Evolutionary conservation across 2,329 filamentous ascomycete species (phyloP), one percentile per base, ranked within the genome.

Genomic region (Hymenoscyphus fraxineus): DNA sequence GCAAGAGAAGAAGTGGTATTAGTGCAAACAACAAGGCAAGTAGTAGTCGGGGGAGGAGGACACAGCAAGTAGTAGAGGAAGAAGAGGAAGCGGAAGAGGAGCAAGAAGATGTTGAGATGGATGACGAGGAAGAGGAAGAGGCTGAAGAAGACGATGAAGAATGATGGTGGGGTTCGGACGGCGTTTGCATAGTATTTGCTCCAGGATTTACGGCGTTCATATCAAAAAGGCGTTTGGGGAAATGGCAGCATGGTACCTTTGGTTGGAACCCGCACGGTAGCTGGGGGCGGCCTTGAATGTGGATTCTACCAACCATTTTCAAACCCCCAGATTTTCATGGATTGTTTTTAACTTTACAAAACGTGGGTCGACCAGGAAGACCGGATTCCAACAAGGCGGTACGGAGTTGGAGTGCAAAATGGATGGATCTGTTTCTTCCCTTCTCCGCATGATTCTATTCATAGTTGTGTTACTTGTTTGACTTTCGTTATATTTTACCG

Each of bases 1-100:
- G 70, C 5, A 74, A 71, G 64, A 69, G 73, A 60, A 73, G 68
- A 62, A 74, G 72, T 65, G 69, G 72, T 61, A 61, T 65, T 12
- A 63, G 32, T 44, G 15, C 27, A 22, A 67, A 62, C 41, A 68
- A 65, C 32, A 67, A 65, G 54, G 66, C 63, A n/a, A 64, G 66
- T 7, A 40, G 59, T 39, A 31, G 35, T 41, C 16, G 39, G 55
- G 32, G 61, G 64, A 44, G 47, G 41, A 51, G 44, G 60, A 44
- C 22, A 47, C 27, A 56, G 51, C 27, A 22, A n/a, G 63, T 31
- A 1, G 60, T 54, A 1, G 60, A 58, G 40, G 56, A 58, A 19
- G 63, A 60, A 1, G 31, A 58, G 27, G 58, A 47, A 16, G 47
- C 60, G 9, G 51, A 58, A 31, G 63, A 65, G 16, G 57, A 61